A percentile compares a stretch with the other conserved stretches of the same genome.
Evolutionary conservation across 176 grass and related monocot species (phyloP).

Genomic region (Carex pumila): DNA sequence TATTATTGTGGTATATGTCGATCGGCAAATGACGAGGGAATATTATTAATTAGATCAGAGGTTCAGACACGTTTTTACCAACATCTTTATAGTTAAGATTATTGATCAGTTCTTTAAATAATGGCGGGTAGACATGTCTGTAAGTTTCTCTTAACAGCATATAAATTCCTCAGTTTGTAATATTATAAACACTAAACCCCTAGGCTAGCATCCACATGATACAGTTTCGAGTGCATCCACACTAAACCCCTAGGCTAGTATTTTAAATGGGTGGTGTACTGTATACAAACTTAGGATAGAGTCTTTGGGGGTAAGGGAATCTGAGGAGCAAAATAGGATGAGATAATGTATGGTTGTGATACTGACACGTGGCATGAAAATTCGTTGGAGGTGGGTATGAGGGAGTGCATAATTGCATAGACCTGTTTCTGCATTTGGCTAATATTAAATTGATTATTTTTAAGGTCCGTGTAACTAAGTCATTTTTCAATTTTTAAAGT

Average conservation of each 20-base stretch:
- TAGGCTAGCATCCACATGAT: no score
- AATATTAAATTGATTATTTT: no score
- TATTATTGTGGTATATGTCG: neutral
- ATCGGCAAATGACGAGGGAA: no score
- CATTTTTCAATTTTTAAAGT: no score
- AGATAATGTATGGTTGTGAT: neutral
- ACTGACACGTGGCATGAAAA: conserved; percentile 26
- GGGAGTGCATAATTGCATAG: neutral
- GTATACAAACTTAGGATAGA: no score
- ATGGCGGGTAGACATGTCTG: neutral
- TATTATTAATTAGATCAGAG: neutral
- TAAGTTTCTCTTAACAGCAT: neutral
- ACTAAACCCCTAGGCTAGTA: neutral
- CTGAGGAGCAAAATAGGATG: conserved; percentile 4
- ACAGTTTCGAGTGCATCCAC: no score
- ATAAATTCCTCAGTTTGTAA: neutral
- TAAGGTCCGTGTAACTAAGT: no score
- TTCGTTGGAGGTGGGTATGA: neutral
- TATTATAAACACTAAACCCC: no score
- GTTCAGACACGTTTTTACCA: no score
- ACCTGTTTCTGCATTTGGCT: neutral
- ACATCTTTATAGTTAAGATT: neutral
- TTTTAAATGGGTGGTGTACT: neutral
- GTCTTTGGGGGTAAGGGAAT: neutral
- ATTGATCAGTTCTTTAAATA: neutral